These are phyloP conservation scores for Trichoderma atroviride DNA, from an alignment of 2,329 filamentous ascomycete species.

Conservation along the genomic window DNA sequence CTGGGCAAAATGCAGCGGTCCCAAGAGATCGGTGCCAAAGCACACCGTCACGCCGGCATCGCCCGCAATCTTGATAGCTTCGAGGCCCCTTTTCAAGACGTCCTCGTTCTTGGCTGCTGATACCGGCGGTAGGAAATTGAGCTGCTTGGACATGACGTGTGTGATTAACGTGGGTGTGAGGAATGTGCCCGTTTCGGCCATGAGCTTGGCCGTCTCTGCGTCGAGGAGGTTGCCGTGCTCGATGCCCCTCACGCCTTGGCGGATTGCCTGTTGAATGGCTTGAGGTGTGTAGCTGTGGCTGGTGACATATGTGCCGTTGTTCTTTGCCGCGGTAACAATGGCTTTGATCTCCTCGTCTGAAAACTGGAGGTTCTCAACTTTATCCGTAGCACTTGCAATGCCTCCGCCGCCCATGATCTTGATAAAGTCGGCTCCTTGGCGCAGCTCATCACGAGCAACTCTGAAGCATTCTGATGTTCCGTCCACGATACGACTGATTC, in stretches of 20 bases:
- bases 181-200: constrained; percentile 52
- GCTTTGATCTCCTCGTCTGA: constrained; percentile 57
- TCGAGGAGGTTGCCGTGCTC: constrained; percentile 48
- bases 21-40: constrained; percentile 49
- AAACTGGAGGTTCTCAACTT: constrained; percentile 57
- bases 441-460: constrained; percentile 55
- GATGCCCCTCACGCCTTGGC: constrained; percentile 59
- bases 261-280: constrained; percentile 57
- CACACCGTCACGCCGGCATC: constrained; percentile 57
- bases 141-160: constrained; percentile 44
- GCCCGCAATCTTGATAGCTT: constrained; percentile 50
- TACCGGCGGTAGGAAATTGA: constrained; percentile 50
- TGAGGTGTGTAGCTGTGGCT: constrained; percentile 59
- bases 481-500: constrained; percentile 52
- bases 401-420: constrained; percentile 64
- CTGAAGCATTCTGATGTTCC: constrained; percentile 57
- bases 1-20: constrained; percentile 37
- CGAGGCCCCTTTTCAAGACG: constrained; percentile 51
- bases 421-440: constrained; percentile 61
- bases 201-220: constrained; percentile 47
- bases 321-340: constrained; percentile 52
- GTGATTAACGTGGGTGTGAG: constrained; percentile 58
- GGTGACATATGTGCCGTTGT: constrained; percentile 56
- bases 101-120: constrained; percentile 52
- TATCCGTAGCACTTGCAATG: constrained; percentile 57